Conservation (phyloP, 2,329 filamentous ascomycete genomes). For the Talaromyces marneffei region DNA sequence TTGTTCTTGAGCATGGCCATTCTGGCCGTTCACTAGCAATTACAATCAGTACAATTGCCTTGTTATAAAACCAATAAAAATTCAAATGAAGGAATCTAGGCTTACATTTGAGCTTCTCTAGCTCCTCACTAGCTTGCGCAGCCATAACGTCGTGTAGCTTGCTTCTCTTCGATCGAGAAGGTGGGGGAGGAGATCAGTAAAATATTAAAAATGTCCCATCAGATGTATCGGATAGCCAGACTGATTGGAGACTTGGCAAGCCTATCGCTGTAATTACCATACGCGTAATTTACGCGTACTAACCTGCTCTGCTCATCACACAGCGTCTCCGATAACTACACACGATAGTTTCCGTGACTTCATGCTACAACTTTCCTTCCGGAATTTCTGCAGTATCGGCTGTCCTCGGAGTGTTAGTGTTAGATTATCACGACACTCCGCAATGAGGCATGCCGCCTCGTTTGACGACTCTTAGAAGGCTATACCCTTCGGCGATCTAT, state of each 20-base stretch:
- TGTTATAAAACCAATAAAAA: background rate
- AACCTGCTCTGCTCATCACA: background rate
- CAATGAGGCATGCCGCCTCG: constrained; percentile 17
- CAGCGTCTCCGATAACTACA: background rate
- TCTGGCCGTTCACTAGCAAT: constrained; percentile 35
- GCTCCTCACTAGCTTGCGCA: constrained; percentile 37
- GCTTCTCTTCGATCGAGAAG: constrained; percentile 10
- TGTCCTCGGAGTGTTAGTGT: background rate
- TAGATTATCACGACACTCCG: background rate
- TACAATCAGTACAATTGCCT: constrained; percentile 1
- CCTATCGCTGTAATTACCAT: constrained; percentile 4
- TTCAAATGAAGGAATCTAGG: constrained; percentile 1
- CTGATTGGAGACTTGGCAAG: background rate
- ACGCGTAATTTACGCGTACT: background rate
- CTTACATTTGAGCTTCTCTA: constrained; percentile 38
- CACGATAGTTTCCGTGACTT: background rate
- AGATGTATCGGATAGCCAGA: background rate
- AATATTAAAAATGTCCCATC: constrained; percentile 6
- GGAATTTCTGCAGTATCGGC: no score
- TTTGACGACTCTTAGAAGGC: constrained; percentile 14
- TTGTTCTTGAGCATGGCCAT: constrained; percentile 30
- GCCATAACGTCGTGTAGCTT: constrained; percentile 32
- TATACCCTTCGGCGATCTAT: constrained; percentile 4
- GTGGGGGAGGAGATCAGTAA: constrained; percentile 8
- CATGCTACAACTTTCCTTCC: background rate